Evolutionary conservation across 1,284 basidiomycete species (phyloP).

Genomic region (Trametes polyzona): DNA sequence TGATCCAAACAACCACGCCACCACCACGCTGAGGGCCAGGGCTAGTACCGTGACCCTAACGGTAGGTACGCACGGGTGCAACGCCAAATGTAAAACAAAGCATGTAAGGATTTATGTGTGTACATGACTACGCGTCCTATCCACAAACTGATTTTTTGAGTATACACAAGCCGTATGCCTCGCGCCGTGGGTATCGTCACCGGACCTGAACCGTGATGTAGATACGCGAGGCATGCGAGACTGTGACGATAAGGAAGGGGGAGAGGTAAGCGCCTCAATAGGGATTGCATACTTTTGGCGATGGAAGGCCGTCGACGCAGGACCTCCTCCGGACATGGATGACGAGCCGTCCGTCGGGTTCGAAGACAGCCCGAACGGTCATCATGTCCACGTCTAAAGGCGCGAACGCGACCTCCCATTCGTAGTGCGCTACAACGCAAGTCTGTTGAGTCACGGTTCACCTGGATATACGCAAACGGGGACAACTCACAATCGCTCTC

Average conservation of each 20-base stretch:
- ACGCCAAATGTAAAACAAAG: too few relatives aligned
- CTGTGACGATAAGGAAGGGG: background rate
- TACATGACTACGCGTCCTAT: too few relatives aligned
- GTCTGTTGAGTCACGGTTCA: background rate
- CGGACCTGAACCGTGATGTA: background rate
- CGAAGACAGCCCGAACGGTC: slow-evolving; percentile 30
- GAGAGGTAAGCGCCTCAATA: background rate
- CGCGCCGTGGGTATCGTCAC: too few relatives aligned
- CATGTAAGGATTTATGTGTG: too few relatives aligned
- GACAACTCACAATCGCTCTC: slow-evolving; percentile 33
- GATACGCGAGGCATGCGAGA: too few relatives aligned
- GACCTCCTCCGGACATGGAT: slow-evolving; percentile 28
- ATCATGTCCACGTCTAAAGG: slow-evolving; percentile 34
- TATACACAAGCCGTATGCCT: too few relatives aligned
- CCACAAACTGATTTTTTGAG: too few relatives aligned
- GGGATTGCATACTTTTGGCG: slow-evolving; percentile 1
- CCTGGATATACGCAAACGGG: background rate
- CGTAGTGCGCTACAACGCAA: slow-evolving; percentile 30
- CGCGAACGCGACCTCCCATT: slow-evolving; percentile 36
- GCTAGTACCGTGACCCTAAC: background rate
- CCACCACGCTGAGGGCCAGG: background rate
- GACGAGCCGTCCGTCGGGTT: slow-evolving; percentile 27
- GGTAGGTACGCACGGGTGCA: too few relatives aligned
- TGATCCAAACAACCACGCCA: slow-evolving; percentile 12
- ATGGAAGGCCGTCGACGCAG: background rate